These are phyloP conservation scores for Hypoxylon sp. DNA, from an alignment of 2,329 filamentous ascomycete species.

Conservation along the genomic window DNA sequence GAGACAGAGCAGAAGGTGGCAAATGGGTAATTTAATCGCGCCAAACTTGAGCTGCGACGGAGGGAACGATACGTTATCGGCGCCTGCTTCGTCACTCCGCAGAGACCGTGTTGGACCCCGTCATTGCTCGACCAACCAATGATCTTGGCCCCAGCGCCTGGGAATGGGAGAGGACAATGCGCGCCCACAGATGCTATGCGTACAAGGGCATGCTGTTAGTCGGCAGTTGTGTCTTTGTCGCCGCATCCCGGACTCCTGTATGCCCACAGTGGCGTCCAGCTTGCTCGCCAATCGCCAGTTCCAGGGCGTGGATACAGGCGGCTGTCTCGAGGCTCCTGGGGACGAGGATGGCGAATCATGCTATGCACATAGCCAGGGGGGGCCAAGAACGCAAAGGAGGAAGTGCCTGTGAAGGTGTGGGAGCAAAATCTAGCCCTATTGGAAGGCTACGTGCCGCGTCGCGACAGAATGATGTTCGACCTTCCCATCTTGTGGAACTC, in stretches of 20 bases:
- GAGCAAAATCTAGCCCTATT: slow-evolving; percentile 24
- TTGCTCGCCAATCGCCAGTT: slow-evolving; percentile 8
- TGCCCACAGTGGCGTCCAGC: slow-evolving; percentile 11
- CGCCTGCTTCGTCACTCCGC: slow-evolving; percentile 3
- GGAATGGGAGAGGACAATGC: slow-evolving; percentile 19
- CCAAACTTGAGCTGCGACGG: slow-evolving; percentile 9
- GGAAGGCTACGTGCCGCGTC: slow-evolving; percentile 18
- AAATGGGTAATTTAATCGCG: slow-evolving; percentile 20
- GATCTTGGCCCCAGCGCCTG: slow-evolving; percentile 15
- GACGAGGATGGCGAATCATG: slow-evolving; percentile 13
- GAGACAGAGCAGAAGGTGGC: slow-evolving; percentile 9
- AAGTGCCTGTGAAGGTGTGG: not conserved
- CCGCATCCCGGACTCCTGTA: not conserved
- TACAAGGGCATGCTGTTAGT: slow-evolving; percentile 12
- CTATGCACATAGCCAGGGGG: slow-evolving; percentile 6
- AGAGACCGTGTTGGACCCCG: not conserved
- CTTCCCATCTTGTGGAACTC: slow-evolving; percentile 23
- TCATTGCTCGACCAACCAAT: slow-evolving; percentile 1
- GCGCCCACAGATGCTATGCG: slow-evolving; percentile 8
- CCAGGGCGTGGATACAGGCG: not conserved
- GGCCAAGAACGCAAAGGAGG: not conserved
- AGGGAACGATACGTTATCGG: not conserved
- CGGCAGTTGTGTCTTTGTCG: slow-evolving; percentile 21
- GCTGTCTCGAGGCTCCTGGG: slow-evolving; percentile 5
- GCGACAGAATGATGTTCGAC: slow-evolving; percentile 15